Evolutionary conservation across 169 alveolate genomes (phyloP).

Genomic region (Cryptosporidium sp.): DNA sequence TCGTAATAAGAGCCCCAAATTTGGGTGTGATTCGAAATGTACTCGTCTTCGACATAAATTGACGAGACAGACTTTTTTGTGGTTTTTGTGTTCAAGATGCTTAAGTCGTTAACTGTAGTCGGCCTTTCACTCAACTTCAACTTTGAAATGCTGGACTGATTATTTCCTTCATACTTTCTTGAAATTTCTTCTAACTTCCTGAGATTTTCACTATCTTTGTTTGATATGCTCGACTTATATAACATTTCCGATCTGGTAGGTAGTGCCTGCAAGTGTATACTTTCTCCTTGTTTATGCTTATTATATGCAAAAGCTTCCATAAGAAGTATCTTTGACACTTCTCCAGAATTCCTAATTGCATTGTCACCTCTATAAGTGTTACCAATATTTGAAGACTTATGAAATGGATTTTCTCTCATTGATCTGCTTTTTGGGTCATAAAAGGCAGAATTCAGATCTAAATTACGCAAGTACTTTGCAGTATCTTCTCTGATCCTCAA

Average conservation of each 20-base stretch:
- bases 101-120: neutral
- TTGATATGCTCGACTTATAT: slow-evolving; percentile 38
- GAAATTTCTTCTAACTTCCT: slow-evolving; percentile 16
- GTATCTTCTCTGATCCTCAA: slow-evolving; percentile 97
- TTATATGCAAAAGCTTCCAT: slow-evolving; percentile 54
- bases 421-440: slow-evolving; percentile 97
- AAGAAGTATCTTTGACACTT: slow-evolving; percentile 62
- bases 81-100: neutral
- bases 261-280: slow-evolving; percentile 45
- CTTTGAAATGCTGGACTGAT: neutral
- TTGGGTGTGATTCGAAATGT: slow-evolving; percentile 84
- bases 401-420: slow-evolving; percentile 93
- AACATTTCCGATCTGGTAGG: slow-evolving; percentile 59
- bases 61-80: slow-evolving; percentile 64
- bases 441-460: slow-evolving; percentile 94
- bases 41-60: slow-evolving; percentile 85
- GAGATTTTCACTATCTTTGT: neutral
- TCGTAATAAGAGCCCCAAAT: slow-evolving; percentile 91
- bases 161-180: slow-evolving; percentile 23
- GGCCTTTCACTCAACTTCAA: neutral
- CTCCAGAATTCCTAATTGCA: slow-evolving; percentile 85
- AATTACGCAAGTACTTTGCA: slow-evolving; percentile 94
- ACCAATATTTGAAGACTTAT: slow-evolving; percentile 76
- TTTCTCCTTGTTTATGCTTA: slow-evolving; percentile 60
- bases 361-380: slow-evolving; percentile 90